Base-by-base conservation (phyloP, 306 rosid genomes). In the peach (Prunus persica) region DNA sequence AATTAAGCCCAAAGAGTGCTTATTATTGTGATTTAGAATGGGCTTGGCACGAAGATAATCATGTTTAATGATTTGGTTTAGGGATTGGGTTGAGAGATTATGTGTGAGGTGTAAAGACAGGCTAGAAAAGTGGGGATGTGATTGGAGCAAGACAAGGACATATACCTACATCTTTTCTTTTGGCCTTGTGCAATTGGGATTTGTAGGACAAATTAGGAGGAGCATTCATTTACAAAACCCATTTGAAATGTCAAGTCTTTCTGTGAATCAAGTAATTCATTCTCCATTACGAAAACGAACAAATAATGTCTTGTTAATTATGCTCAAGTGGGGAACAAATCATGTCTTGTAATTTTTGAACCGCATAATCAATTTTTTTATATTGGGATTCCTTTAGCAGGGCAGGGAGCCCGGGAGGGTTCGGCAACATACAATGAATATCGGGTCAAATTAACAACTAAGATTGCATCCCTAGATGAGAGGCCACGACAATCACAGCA, bases 71-170 rank as follows among this genome's bases (percentile, higher is more conserved):
- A 49, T 45, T 22, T 50, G 24, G 10, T 27, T 46, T 55, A 12
- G 34, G 25, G 82, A 55, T 34, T 46, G 45, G 32, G 5, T 64
- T 50, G 18, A 55, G 22, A 80, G 64, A 45, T 56, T 16, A 24
- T 24, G 55, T 12, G 67, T 68, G 85, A 77, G 84, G 83, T 83
- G 91, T 68, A 81, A 80, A 84, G 83, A 81, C 62, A 67, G 77
- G 79, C 72, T 72, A 50, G 77, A 65, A 50, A 81, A 67, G 66
- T 68, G 79, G 41, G 71, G 80, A 72, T 28, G 81, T 74, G 83
- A 86, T 77, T 74, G 88, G 83, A 82, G 55, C 67, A 73, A 52
- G 85, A 87, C 77, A 82, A 80, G 75, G 84, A 83, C 88, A 55
- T 75, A 80, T 82, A 71, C 82, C 91, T n/a, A 77, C 73, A 79